Percentiles rank a stretch among this genome's conserved stretches.
Evolutionary conservation across 345 rosid species (phyloP).

Genomic region (Sonneratia caseolaris): DNA sequence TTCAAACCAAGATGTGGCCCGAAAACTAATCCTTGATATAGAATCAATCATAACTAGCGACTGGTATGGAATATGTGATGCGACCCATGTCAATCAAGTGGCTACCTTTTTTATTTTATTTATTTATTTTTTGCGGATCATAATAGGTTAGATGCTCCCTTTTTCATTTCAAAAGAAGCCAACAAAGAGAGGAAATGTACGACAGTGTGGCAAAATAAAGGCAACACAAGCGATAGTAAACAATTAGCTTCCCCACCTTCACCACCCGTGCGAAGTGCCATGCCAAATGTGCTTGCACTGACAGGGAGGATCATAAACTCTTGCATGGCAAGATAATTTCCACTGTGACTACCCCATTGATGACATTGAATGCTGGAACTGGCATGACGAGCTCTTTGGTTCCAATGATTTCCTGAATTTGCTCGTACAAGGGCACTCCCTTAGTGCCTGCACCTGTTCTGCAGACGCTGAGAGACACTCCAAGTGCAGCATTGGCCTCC

Average conservation of each 20-base stretch:
- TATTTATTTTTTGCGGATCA: too few relatives aligned
- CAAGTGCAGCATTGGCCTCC: conserved; percentile 91
- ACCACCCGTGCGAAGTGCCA: conserved; percentile 90
- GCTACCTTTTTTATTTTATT: too few relatives aligned
- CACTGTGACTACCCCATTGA: conserved; percentile 98
- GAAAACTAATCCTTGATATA: background rate
- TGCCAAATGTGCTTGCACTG: conserved; percentile 73
- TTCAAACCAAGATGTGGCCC: background rate
- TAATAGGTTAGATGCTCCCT: background rate
- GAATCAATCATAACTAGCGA: too few relatives aligned
- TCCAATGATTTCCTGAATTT: conserved; percentile 82
- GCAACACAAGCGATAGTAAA: background rate
- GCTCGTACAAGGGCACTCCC: conserved; percentile 80
- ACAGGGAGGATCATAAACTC: conserved; percentile 96
- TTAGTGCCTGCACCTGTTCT: conserved; percentile 96
- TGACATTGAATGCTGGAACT: conserved; percentile 93
- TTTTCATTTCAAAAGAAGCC: background rate
- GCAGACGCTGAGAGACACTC: conserved; percentile 88
- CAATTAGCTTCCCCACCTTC: conserved; percentile 43
- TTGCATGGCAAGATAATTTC: conserved; percentile 96
- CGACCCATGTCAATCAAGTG: too few relatives aligned
- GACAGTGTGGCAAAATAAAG: background rate
- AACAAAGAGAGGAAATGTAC: background rate
- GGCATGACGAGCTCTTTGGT: conserved; percentile 97
- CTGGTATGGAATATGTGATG: too few relatives aligned